phyloP scores from a whole-genome alignment of 345 rosid genomes.

The Eucalyptus pauciflora region DNA sequence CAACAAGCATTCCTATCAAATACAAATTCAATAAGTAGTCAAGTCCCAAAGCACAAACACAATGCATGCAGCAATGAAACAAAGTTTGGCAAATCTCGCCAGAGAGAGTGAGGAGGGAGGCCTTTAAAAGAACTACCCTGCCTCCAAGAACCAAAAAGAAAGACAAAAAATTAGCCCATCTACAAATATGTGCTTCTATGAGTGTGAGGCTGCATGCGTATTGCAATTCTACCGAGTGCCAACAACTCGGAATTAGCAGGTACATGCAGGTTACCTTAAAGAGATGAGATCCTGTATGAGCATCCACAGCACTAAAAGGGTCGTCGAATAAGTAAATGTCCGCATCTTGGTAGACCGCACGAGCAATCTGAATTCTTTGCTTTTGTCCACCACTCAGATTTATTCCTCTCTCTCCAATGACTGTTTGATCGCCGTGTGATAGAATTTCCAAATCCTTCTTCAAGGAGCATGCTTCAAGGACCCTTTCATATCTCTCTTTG shows the following conservation, averaged over 20 bases:
- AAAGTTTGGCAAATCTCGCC: neutral
- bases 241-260: neutral
- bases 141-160: neutral
- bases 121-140: neutral
- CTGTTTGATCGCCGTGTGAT: constrained; percentile 67
- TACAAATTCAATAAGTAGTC: neutral
- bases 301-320: constrained; percentile 92
- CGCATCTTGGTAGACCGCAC: constrained; percentile 78
- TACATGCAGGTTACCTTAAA: constrained; percentile 38
- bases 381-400: constrained; percentile 89
- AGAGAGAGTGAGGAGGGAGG: neutral
- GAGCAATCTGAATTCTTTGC: constrained; percentile 77
- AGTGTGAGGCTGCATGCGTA: neutral
- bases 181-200: neutral
- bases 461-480: constrained; percentile 66
- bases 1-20: constrained; percentile 40
- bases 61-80: neutral
- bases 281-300: constrained; percentile 78
- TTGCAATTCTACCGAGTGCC: neutral
- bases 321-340: constrained; percentile 83
- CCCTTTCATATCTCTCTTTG: constrained; percentile 44
- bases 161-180: neutral
- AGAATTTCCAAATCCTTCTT: constrained; percentile 65
- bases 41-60: neutral
- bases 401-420: constrained; percentile 88